Evolutionary conservation across 331 rosid species (phyloP), one percentile per base, ranked within the genome.

Genomic region (Malus hybrid): DNA sequence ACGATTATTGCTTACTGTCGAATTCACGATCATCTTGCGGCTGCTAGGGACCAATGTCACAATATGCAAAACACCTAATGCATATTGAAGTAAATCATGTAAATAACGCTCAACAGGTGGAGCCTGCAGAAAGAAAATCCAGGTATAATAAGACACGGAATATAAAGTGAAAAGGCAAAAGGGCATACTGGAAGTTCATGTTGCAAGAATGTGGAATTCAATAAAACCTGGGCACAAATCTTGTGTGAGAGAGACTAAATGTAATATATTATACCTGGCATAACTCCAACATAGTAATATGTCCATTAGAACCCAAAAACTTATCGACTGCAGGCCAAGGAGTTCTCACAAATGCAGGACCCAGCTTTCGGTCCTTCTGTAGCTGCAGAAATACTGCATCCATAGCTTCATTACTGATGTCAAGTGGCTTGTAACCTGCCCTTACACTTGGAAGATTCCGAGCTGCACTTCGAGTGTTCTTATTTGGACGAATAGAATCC

Each of bases 21-120:
- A 84, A 89, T 79, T 92, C 24, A 90, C 90, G 33, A 95, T 90
- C 97, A 89, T 89, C 87, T 88, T 92, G 61, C 99, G 99, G 82
- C 97, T 92, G 84, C 78, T 87, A 63, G 97, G 98, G 36, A 95
- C 98, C 82, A 95, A 77, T 15, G 99, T 90, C 79, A 92, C 96
- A 73, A 95, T 89, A 78, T 95, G 99, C 68, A 95, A 84, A 73
- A 95, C 93, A 77, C 99, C 97, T 82, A 95, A 79, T 10, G 97
- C 99, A 87, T 86, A 95, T 79, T 92, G 99, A 86, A 95, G 97
- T 83, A 95, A 82, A 88, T 95, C 97, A 48, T 87, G 99, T 88
- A 95, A 79, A 84, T 92, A 95, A 11, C 99, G 92, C 71, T 95
- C 99, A 7, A 84, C 97, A 24, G 99, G 96, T 48, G 97, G 99